These are phyloP conservation scores for Nakazawaea holstii DNA, from an alignment of 805 yeast species.

Conservation along the genomic window DNA sequence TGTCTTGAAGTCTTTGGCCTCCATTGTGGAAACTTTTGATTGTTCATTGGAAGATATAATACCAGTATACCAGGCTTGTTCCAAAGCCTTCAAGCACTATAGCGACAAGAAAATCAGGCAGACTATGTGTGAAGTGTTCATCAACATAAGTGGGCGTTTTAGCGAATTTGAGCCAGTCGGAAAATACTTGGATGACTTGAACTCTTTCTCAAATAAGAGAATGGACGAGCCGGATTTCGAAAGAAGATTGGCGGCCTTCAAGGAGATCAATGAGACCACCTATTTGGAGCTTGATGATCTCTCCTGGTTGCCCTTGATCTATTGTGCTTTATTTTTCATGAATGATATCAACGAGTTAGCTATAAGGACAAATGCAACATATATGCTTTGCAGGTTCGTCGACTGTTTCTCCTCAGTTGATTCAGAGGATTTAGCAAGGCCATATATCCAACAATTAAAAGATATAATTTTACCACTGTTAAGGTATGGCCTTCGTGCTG, in stretches of 20 bases:
- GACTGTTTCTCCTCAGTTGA: constrained; percentile 42
- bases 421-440: constrained; percentile 21
- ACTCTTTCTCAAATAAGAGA: constrained; percentile 58
- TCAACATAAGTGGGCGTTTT: constrained; percentile 50
- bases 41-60: constrained; percentile 46
- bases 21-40: constrained; percentile 47
- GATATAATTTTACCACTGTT: constrained; percentile 58
- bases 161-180: constrained; percentile 37
- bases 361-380: constrained; percentile 71
- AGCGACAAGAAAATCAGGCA: constrained; percentile 58
- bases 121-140: constrained; percentile 55
- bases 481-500: constrained; percentile 59
- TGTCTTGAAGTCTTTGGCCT: constrained; percentile 50
- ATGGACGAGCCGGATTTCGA: constrained; percentile 78
- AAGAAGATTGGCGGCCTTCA: constrained; percentile 63
- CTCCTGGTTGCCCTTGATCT: constrained; percentile 80
- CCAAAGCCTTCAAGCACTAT: constrained; percentile 55
- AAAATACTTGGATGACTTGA: constrained; percentile 54
- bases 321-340: constrained; percentile 63
- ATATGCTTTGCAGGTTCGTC: constrained; percentile 54
- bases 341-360: constrained; percentile 77
- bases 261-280: constrained; percentile 50
- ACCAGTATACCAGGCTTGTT: constrained; percentile 39
- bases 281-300: constrained; percentile 37
- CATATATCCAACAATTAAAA: constrained; percentile 38